phyloP scores from a whole-genome alignment of 2,329 filamentous ascomycete species.

The Hymenoscyphus scutula region DNA sequence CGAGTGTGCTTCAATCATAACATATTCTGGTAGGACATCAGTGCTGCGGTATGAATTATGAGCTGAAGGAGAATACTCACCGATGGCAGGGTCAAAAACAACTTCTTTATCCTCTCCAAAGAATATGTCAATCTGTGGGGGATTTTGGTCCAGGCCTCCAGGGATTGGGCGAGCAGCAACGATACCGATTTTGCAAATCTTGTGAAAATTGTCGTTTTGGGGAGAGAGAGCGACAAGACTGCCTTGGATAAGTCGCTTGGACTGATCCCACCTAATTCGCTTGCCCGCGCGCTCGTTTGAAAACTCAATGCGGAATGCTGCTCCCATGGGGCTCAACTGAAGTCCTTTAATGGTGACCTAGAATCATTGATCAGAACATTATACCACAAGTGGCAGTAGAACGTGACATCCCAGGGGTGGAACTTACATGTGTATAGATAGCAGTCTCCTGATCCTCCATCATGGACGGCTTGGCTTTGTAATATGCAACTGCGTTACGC shows the following conservation, averaged over 20 bases:
- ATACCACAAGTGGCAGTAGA: not conserved
- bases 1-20: constrained; percentile 74
- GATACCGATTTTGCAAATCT: constrained; percentile 60
- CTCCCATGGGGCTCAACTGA: constrained; percentile 58
- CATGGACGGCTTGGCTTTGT: constrained; percentile 52
- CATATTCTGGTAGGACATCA: constrained; percentile 29
- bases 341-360: constrained; percentile 68
- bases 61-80: constrained; percentile 44
- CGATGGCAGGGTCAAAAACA: constrained; percentile 64
- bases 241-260: constrained; percentile 51
- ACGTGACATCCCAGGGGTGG: not conserved
- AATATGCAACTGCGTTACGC: constrained; percentile 60
- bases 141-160: constrained; percentile 59
- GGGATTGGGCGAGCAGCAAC: constrained; percentile 68
- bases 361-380: not conserved
- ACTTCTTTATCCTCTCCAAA: constrained; percentile 61
- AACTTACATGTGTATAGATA: constrained; percentile 67
- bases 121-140: constrained; percentile 73
- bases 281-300: constrained; percentile 64
- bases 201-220: constrained; percentile 58
- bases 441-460: constrained; percentile 56
- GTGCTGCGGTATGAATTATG: not conserved
- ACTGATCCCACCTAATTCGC: constrained; percentile 62
- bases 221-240: constrained; percentile 53
- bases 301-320: constrained; percentile 68